Evolutionary conservation across 2,329 filamentous ascomycete species (phyloP), one percentile per base, ranked within the genome.

Genomic region (Aspergillus novoparasiticus): DNA sequence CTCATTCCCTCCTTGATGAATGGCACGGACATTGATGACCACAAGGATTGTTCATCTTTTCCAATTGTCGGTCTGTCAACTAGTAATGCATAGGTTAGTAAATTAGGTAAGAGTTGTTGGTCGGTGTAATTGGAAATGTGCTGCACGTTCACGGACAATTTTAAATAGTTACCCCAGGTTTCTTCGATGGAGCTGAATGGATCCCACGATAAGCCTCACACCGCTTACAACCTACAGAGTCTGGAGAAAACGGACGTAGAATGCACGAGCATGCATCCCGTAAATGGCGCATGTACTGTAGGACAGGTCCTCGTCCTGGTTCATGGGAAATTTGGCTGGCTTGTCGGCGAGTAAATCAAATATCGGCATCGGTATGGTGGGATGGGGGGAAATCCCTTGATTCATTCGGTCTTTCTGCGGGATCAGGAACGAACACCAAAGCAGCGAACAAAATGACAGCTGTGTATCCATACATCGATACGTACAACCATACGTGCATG

Each of bases 241-340:
- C 28, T 54, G 10, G 16, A 36, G 26, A 11, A 16, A 34, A 23
- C 16, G 30, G 50, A 30, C 28, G 30, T 53, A 34, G 19, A 53
- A 32, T 14, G 51, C 51, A 54, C 51, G n/a, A 30, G n/a, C 30
- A 36, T 36, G 30, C 21, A 36, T 36, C 19, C 21, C 30, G 21
- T 26, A 55, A 55, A 55, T 55, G 32, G 34, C 51, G 51, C 51
- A 55, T 26, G 51, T 6, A 28, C 26, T 28, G 26, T 55, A 55
- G 51, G 32, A 55, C 51, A 41, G 26, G 34, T 39, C 32, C 34
- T 55, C 51, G 51, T 55, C 51, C 51, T 34, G 51, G 51, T 26
- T 55, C 32, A 21, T 55, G 51, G 32, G 32, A 45, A 41, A 30
- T 36, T 23, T 43, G 8, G 16, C 48, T 51, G 48, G 48, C 10